phyloP scores from a whole-genome alignment of 495 filamentous ascomycete genomes.

The Chaetomium cochliodes region DNA sequence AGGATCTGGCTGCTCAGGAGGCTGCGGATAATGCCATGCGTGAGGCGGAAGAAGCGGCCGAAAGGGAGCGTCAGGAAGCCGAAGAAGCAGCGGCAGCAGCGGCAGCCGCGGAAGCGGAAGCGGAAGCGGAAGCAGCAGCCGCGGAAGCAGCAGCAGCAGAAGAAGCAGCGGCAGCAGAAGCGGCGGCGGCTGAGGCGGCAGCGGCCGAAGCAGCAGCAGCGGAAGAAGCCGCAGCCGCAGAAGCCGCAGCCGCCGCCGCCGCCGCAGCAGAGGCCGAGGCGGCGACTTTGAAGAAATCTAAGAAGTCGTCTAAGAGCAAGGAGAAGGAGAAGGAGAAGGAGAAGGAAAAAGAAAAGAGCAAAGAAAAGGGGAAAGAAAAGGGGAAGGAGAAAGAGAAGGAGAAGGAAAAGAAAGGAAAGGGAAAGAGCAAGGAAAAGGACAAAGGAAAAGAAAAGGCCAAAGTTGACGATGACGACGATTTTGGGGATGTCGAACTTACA shows the following conservation, averaged over 20 bases:
- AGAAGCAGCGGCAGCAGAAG: slow-evolving; percentile 6
- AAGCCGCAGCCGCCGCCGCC: not conserved
- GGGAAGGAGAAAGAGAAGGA: slow-evolving; percentile 25
- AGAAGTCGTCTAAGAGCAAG: slow-evolving; percentile 39
- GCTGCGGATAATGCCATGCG: slow-evolving; percentile 29
- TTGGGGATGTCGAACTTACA: slow-evolving; percentile 44
- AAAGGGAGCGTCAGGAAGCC: slow-evolving; percentile 28
- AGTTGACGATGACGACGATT: slow-evolving; percentile 30
- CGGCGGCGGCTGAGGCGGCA: slow-evolving; percentile 4
- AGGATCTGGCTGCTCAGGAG: slow-evolving; percentile 29
- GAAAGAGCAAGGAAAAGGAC: slow-evolving; percentile 20
- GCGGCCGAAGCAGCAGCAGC: slow-evolving; percentile 8
- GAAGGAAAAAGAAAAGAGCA: slow-evolving; percentile 34
- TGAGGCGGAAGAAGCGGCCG: slow-evolving; percentile 32
- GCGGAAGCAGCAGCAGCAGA: slow-evolving; percentile 31
- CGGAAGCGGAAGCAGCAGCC: slow-evolving; percentile 26
- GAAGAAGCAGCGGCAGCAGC: slow-evolving; percentile 13
- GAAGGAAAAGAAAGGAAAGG: slow-evolving; percentile 23
- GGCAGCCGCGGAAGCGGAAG: slow-evolving; percentile 33
- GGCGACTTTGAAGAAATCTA: slow-evolving; percentile 41
- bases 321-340: slow-evolving; percentile 23
- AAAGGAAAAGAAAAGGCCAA: slow-evolving; percentile 27
- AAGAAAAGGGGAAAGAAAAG: slow-evolving; percentile 24
- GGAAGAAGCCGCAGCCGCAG: slow-evolving; percentile 13
- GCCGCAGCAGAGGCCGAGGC: slow-evolving; percentile 34